Conservation (phyloP, 75 land plant genomes). For the Picea sitchensis region DNA sequence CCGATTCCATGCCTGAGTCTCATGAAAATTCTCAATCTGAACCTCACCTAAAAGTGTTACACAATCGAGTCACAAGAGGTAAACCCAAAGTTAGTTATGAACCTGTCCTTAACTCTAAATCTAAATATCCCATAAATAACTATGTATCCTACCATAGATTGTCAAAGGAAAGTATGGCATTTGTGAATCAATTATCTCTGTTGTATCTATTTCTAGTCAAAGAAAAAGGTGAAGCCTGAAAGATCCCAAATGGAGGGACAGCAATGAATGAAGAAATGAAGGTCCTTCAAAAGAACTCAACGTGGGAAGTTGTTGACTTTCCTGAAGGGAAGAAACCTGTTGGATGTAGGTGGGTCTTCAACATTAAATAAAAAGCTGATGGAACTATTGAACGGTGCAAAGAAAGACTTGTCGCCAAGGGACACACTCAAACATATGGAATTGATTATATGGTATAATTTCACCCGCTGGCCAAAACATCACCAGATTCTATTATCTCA, state of each 20-base stretch:
- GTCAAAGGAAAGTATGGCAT: too few relatives aligned
- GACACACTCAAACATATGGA: neutral
- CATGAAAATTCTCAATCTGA: neutral
- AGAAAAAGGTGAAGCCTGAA: constrained; percentile 16
- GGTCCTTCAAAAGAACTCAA: constrained; percentile 16
- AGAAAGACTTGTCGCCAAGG: too few relatives aligned
- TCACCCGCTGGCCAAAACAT: neutral
- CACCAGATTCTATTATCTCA: neutral
- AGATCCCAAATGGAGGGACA: constrained; percentile 5
- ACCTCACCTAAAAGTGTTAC: neutral
- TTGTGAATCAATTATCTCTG: too few relatives aligned
- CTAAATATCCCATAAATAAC: too few relatives aligned
- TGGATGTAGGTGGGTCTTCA: too few relatives aligned
- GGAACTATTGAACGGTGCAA: too few relatives aligned
- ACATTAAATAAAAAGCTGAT: too few relatives aligned
- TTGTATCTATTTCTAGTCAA: constrained; percentile 23
- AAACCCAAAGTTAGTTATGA: too few relatives aligned
- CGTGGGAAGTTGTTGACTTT: too few relatives aligned
- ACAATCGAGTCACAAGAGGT: constrained; percentile 5
- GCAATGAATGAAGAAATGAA: constrained; percentile 29
- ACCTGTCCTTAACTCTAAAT: too few relatives aligned
- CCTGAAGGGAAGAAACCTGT: too few relatives aligned
- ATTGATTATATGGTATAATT: neutral
- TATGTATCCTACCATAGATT: too few relatives aligned
- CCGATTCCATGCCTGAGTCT: neutral